phyloP scores from a whole-genome alignment of 495 filamentous ascomycete species.

The Choiromyces venosus region DNA sequence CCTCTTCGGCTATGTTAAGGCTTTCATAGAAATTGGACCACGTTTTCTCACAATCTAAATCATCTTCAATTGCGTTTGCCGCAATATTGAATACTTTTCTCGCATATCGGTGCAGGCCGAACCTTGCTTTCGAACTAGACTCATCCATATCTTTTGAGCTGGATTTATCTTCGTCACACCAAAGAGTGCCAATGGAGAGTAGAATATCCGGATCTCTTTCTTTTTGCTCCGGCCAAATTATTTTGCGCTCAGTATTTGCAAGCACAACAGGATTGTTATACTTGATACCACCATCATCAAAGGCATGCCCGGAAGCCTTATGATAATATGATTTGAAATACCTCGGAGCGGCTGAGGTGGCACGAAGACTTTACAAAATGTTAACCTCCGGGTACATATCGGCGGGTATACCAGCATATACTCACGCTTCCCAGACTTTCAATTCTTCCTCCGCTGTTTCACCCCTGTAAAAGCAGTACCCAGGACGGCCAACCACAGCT shows the following conservation, averaged over 20 bases:
- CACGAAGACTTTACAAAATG: conserved; percentile 43
- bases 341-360: conserved; percentile 49
- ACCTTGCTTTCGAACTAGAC: fast-evolving
- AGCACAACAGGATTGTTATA: conserved; percentile 45
- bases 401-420: background rate
- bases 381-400: background rate
- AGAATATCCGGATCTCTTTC: conserved; percentile 44
- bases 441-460: conserved; percentile 46
- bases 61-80: conserved; percentile 21
- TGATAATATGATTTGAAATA: conserved; percentile 49
- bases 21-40: conserved; percentile 29
- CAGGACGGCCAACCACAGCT: background rate
- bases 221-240: conserved; percentile 43
- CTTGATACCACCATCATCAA: conserved; percentile 36
- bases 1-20: conserved; percentile 25
- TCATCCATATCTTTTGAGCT: background rate
- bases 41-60: conserved; percentile 24
- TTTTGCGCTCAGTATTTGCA: conserved; percentile 44
- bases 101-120: background rate
- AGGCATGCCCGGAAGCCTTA: conserved; percentile 40
- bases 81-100: conserved; percentile 30
- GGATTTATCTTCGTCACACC: background rate
- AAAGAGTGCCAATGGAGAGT: conserved; percentile 46
- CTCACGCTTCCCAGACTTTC: conserved; percentile 51
- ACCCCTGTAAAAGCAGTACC: conserved; percentile 45